These are phyloP conservation scores for Stachybotrys elegans DNA, from an alignment of 2,329 filamentous ascomycete genomes.

Conservation along the genomic window DNA sequence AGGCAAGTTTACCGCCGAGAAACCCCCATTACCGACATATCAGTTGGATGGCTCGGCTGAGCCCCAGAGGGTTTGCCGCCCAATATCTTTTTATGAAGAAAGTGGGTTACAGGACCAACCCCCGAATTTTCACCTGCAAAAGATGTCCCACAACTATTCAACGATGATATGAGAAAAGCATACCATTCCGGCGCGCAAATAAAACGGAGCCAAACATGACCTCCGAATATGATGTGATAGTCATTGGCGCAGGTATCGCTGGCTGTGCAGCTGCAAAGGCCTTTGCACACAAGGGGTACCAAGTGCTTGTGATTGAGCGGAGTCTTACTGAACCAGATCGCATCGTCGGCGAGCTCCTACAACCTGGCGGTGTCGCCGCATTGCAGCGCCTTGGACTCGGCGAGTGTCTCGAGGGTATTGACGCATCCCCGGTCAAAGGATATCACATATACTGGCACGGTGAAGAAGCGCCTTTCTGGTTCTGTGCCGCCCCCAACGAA, in stretches of 20 bases:
- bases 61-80: background rate
- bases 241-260: background rate
- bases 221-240: background rate
- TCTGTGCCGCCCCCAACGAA: background rate
- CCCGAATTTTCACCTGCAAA: background rate
- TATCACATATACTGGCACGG: background rate
- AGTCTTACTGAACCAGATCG: constrained; percentile 63
- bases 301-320: constrained; percentile 1
- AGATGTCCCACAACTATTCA: background rate
- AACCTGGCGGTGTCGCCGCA: constrained; percentile 76
- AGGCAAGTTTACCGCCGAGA: background rate
- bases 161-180: background rate
- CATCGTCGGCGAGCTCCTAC: constrained; percentile 84
- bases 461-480: background rate
- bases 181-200: background rate
- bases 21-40: background rate
- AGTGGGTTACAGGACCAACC: background rate
- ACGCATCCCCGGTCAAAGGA: background rate
- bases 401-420: background rate
- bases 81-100: background rate
- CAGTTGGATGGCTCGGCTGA: background rate
- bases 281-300: background rate
- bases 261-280: background rate
- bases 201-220: background rate
- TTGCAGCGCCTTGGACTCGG: constrained; percentile 34